Percentiles rank a stretch among this genome's conserved stretches.
These are phyloP conservation scores for Cryphonectria parasitica DNA, from an alignment of 2,329 filamentous ascomycete species.

Conservation along the genomic window DNA sequence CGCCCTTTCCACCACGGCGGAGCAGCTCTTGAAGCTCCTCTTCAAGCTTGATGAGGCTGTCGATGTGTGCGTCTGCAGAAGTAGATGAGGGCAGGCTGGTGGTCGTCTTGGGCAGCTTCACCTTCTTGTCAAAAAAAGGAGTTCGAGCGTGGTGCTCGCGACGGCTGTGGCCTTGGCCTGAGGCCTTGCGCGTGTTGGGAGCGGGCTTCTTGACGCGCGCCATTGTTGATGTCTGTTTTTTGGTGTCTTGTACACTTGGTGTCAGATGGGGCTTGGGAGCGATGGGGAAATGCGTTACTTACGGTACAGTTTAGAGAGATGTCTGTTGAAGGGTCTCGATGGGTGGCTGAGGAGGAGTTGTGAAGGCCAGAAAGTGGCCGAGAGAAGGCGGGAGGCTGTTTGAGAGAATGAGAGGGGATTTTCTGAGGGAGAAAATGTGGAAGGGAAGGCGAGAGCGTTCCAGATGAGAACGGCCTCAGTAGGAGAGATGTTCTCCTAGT, in stretches of 20 bases:
- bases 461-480: background rate
- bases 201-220: background rate
- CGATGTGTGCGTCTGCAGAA: background rate
- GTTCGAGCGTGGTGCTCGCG: background rate
- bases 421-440: background rate
- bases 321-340: background rate
- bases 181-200: background rate
- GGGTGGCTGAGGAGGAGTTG: background rate
- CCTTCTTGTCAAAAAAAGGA: background rate
- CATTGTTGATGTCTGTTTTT: background rate
- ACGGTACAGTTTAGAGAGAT: background rate
- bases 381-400: background rate
- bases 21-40: background rate
- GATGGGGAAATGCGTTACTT: background rate
- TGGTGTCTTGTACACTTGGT: background rate
- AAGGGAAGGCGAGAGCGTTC: background rate
- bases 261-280: background rate
- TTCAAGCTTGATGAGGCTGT: background rate
- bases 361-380: background rate
- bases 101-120: background rate
- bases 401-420: too few species aligned
- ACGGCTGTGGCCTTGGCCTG: background rate
- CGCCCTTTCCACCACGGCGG: background rate
- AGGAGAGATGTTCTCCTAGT: too few species aligned
- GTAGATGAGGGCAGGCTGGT: too few species aligned